Base-by-base conservation (phyloP, 2,329 filamentous ascomycete species). In the Aspergillus aculeatinus region DNA sequence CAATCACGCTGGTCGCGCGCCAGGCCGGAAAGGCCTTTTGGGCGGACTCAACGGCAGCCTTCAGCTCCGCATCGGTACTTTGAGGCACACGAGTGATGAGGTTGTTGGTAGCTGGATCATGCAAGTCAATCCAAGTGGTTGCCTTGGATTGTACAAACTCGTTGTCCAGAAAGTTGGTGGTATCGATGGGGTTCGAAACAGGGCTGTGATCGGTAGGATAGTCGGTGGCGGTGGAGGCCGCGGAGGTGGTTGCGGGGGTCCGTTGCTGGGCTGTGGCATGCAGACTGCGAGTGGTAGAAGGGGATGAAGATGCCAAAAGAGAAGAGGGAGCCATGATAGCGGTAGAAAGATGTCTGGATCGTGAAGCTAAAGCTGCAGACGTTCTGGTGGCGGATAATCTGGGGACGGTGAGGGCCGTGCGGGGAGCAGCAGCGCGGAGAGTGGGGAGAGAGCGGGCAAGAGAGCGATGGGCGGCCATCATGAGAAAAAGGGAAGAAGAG, bases 61-160 rank as follows among this genome's bases (percentile, higher is more conserved):
- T 79, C 61, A 88, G 79, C 76, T 88, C 86, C 67, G 78, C 84
- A 74, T 86, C 82, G n/a, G 86, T 88, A 71, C 82, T 85, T 72
- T 88, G 85, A 16, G 86, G 86, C 11, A 88, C 85, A 47, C 85
- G 82, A 35, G 86, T 88, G 55, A 88, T 85, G 63, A 88, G 78
- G 67, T 87, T 86, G 79, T 88, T 88, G 63, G 86, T 88, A 12
- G 86, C 85, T 2, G 86, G 86, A 66, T 88, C 86, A 68, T 86
- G 77, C 57, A 88, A 77, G 60, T 88, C 85, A 68, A 88, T 86
- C 86, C 86, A 88, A 71, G 82, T 79, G 1, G 81, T 77, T 9
- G 86, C 81, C 64, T 84, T 77, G 6, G 86, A 88, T 4, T 81
- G 63, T 16, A 84, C 77, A 70, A 88, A 87, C 63, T 85, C 72